phyloP scores from a whole-genome alignment of 2,329 filamentous ascomycete species.

The Cladophialophora exuberans region DNA sequence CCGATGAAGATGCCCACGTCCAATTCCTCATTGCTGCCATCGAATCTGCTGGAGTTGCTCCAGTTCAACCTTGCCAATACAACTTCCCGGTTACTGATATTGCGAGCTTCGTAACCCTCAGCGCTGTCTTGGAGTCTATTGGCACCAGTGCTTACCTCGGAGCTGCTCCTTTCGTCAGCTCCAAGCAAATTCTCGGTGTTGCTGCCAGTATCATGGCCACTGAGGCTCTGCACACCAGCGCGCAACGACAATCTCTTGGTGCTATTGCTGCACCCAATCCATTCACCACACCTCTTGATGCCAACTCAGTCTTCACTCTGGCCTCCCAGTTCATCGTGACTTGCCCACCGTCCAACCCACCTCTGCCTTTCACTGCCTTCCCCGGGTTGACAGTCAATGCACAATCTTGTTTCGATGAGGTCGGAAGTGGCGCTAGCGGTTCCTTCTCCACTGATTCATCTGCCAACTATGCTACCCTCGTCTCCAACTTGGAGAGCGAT shows the following conservation, averaged over 20 bases:
- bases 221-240: constrained; percentile 74
- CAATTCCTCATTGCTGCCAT: constrained; percentile 63
- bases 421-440: not conserved
- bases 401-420: constrained; percentile 26
- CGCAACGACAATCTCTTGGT: constrained; percentile 65
- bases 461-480: constrained; percentile 10
- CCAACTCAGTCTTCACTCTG: constrained; percentile 72
- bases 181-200: constrained; percentile 63
- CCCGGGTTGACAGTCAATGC: constrained; percentile 46
- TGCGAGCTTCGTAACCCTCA: constrained; percentile 67
- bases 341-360: constrained; percentile 66
- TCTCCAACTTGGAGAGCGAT: constrained; percentile 2
- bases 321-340: constrained; percentile 72
- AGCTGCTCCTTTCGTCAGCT: constrained; percentile 67
- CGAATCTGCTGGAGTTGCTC: constrained; percentile 63
- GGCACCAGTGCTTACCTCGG: constrained; percentile 58
- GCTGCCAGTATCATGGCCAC: constrained; percentile 70
- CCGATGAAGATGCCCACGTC: constrained; percentile 67
- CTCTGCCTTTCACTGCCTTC: constrained; percentile 67
- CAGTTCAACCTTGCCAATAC: constrained; percentile 72
- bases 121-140: constrained; percentile 67
- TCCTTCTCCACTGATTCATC: constrained; percentile 4
- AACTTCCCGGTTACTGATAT: constrained; percentile 64
- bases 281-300: constrained; percentile 71
- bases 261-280: constrained; percentile 66